phyloP scores from a whole-genome alignment of 116 monocot genomes.

The Papilionanthe hybrid region DNA sequence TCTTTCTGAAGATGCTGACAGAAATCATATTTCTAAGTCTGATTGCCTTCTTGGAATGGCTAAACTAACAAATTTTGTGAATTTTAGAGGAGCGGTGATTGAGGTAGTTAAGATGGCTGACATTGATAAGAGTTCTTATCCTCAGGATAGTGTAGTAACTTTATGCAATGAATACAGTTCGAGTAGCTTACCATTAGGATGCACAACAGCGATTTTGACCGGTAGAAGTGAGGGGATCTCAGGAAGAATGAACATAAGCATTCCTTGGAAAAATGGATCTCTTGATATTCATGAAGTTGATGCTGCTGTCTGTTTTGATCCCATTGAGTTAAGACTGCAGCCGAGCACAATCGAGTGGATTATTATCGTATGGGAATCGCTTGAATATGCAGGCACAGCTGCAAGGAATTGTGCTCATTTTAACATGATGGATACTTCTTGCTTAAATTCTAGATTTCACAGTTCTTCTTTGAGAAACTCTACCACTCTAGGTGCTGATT shows the following conservation, averaged over 20 bases:
- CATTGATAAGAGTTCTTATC: constrained; percentile 15
- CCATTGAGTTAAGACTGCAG: constrained; percentile 52
- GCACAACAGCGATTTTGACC: constrained; percentile 43
- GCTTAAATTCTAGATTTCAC: constrained; percentile 11
- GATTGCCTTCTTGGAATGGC: constrained; percentile 39
- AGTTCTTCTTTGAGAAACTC: constrained; percentile 9
- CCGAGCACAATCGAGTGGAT: constrained; percentile 61
- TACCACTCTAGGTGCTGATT: constrained; percentile 10
- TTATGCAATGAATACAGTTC: constrained; percentile 26
- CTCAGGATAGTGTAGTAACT: constrained; percentile 17
- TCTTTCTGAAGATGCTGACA: constrained; percentile 46
- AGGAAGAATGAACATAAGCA: constrained; percentile 75
- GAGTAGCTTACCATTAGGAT: constrained; percentile 15
- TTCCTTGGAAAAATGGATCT: constrained; percentile 94
- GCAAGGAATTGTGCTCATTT: constrained; percentile 8
- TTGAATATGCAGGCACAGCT: constrained; percentile 31
- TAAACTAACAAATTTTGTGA: constrained; percentile 89
- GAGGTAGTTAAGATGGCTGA: constrained; percentile 76
- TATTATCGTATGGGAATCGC: constrained; percentile 43
- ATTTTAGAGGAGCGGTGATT: constrained; percentile 61
- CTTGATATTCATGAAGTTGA: constrained; percentile 68
- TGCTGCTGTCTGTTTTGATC: constrained; percentile 75
- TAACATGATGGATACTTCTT: constrained; percentile 23
- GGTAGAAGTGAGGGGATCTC: constrained; percentile 69
- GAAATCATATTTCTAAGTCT: constrained; percentile 9